Base-by-base conservation (phyloP, 176 grass and related monocot genomes). In the Melocanna baccifera region DNA sequence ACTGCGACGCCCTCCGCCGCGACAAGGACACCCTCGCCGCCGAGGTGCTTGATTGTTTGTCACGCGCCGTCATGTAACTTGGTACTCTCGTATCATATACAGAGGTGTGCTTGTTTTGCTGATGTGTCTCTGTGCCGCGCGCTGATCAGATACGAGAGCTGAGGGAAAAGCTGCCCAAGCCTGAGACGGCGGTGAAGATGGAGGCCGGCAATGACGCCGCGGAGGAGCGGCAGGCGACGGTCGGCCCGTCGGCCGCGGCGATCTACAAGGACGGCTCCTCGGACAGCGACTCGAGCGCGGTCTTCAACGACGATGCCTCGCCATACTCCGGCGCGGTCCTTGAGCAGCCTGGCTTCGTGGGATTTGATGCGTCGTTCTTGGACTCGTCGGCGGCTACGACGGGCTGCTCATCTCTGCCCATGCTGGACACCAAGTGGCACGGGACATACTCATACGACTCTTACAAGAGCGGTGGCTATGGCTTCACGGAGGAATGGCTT, bases 201-300 rank as follows among this genome's bases (percentile, higher is more conserved):
- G 78, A 83, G 81, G 47, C 42, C 25, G n/a, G n/a, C 48, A 81
- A 61, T 69, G 88, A 84, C 40, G 62, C 63, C 16, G 58, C 32
- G 61, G 68, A 89, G 51, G 78, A 77, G 26, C 73, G 14, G 16
- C 69, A 23, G 12, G 79, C 86, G 37, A 26, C 70, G 45, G 20
- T 22, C 1, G 39, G 61, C 23, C 32, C 64, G 64, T 46, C 71
- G 14, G 55, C 78, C 12, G 12, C 68, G 18, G 69, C 83, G 25
- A 40, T 78, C 23, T 92, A 41, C 87, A 93, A 89, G 88, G 94
- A 97, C 53, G 94, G 91, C 1, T 88, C 89, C 3, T 94, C 94
- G 1, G 94, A 97, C 85, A 97, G 94, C 64, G 94, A 94, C 73
- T 94, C 94, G 4, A 97, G 91, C 79, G 89, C 62, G 12, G 94